These are phyloP conservation scores for Lactifluus rugatus DNA, from an alignment of 768 basidiomycete genomes.

Conservation along the genomic window DNA sequence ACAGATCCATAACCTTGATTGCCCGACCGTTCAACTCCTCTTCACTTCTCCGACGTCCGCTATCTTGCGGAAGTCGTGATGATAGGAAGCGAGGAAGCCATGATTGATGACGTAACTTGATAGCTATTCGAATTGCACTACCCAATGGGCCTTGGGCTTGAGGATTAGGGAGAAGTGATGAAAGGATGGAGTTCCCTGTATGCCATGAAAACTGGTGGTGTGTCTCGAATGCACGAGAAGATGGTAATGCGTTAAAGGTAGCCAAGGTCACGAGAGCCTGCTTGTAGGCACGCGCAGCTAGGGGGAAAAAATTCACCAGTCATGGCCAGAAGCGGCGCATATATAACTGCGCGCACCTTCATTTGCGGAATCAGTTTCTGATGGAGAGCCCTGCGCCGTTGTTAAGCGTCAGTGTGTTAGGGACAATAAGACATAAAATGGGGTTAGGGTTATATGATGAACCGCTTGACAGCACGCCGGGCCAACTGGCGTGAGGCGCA, in stretches of 20 bases:
- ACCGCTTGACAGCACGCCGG: background rate
- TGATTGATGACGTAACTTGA: constrained; percentile 56
- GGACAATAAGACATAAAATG: constrained; percentile 6
- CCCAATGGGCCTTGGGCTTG: constrained; percentile 75
- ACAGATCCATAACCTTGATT: constrained; percentile 70
- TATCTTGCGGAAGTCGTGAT: constrained; percentile 34
- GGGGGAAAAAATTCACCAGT: background rate
- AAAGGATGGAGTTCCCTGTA: constrained; percentile 39
- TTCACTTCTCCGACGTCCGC: constrained; percentile 38
- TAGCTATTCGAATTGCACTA: constrained; percentile 53
- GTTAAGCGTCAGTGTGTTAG: background rate
- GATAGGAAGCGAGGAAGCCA: constrained; percentile 38
- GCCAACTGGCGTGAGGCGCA: background rate
- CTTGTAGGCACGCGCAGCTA: constrained; percentile 67
- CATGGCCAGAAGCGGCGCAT: background rate
- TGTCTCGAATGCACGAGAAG: constrained; percentile 47
- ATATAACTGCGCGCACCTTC: constrained; percentile 15
- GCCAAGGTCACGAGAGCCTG: constrained; percentile 62
- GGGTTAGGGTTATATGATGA: constrained; percentile 14
- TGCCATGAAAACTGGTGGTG: constrained; percentile 32
- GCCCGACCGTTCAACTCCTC: constrained; percentile 64
- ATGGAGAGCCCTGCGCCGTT: background rate
- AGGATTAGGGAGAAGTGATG: constrained; percentile 56
- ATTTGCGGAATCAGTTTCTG: constrained; percentile 12
- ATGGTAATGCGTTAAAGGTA: constrained; percentile 51